Evolutionary conservation across 306 rosid species (phyloP).

Genomic region (Castanospermum australe): DNA sequence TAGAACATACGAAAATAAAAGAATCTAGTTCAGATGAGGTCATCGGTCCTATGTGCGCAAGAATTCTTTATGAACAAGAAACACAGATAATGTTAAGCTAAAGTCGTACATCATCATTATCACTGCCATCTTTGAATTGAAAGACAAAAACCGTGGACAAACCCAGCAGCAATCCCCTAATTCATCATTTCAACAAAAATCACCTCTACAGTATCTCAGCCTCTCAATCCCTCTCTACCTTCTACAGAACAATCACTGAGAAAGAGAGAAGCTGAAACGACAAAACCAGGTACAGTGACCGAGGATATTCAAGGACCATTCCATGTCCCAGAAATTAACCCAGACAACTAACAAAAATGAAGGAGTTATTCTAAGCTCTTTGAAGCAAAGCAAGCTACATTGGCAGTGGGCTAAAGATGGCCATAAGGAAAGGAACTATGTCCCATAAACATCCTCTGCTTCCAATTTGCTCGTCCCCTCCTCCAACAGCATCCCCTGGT

Average conservation of each 20-base stretch:
- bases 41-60: slow-evolving; percentile 8
- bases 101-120: background rate
- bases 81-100: background rate
- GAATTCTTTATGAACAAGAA: background rate
- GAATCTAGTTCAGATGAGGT: slow-evolving; percentile 30
- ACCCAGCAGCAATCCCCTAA: slow-evolving; percentile 11
- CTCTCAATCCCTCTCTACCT: slow-evolving; percentile 28
- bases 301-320: slow-evolving; percentile 19
- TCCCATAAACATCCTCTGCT: background rate
- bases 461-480: slow-evolving; percentile 31
- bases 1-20: background rate
- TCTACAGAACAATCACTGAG: slow-evolving; percentile 18
- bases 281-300: slow-evolving; percentile 4
- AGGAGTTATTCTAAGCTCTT: background rate
- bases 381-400: background rate
- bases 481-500: slow-evolving; percentile 50
- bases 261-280: slow-evolving; percentile 3
- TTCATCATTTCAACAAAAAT: slow-evolving; percentile 39
- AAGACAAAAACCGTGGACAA: slow-evolving; percentile 18
- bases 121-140: slow-evolving; percentile 10
- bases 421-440: background rate
- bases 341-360: background rate
- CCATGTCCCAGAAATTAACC: background rate
- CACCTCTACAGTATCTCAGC: slow-evolving; percentile 36
- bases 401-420: background rate